Conservation (phyloP, 2,329 filamentous ascomycete genomes). For the Parasarocladium wereldwijsianum region DNA sequence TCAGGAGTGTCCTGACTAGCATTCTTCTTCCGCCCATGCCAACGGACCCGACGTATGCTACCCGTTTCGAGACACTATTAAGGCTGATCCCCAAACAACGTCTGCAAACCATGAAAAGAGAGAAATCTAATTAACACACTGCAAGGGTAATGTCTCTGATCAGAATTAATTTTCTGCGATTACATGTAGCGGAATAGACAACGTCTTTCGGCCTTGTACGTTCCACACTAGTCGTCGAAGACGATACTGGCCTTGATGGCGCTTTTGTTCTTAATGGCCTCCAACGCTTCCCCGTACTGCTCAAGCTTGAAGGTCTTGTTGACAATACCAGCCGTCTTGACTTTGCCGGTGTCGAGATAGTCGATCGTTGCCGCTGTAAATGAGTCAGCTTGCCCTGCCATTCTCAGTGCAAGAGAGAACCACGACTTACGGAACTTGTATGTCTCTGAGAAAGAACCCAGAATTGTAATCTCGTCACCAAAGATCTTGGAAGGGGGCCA, state of each 20-base stretch:
- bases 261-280: slow-evolving; percentile 56
- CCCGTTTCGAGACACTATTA: too few relatives aligned
- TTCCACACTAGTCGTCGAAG: too few relatives aligned
- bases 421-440: slow-evolving; percentile 47
- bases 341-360: slow-evolving; percentile 42
- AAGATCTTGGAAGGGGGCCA: slow-evolving; percentile 63
- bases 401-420: not conserved
- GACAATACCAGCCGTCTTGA: slow-evolving; percentile 53
- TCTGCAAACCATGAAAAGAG: too few relatives aligned
- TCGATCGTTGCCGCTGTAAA: slow-evolving; percentile 26
- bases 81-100: too few relatives aligned
- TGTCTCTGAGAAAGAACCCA: slow-evolving; percentile 60
- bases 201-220: too few relatives aligned
- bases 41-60: too few relatives aligned
- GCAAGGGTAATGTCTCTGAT: too few relatives aligned
- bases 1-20: too few relatives aligned
- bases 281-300: slow-evolving; percentile 54
- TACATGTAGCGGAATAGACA: too few relatives aligned
- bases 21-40: too few relatives aligned
- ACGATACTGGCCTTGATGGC: slow-evolving; percentile 63
- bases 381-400: slow-evolving; percentile 3
- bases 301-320: slow-evolving; percentile 63
- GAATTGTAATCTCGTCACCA: slow-evolving; percentile 53
- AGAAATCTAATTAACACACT: too few relatives aligned
- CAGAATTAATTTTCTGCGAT: too few relatives aligned